A percentile compares a stretch with the other conserved stretches of the same genome.
phyloP scores from a whole-genome alignment of 257 asterid genomes.

The Jacaranda mimosifolia region DNA sequence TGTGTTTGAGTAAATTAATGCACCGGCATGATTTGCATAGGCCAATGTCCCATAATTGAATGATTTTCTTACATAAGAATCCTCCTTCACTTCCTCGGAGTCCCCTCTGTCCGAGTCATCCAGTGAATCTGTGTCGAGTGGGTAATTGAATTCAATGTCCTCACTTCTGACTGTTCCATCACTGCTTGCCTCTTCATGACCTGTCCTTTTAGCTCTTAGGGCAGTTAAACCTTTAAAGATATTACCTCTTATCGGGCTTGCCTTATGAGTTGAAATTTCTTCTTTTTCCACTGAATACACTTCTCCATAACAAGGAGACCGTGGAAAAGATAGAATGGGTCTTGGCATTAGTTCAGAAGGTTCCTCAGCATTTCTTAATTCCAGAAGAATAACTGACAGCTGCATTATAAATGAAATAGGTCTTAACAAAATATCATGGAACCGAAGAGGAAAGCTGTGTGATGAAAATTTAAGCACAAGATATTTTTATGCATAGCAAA shows the following conservation, averaged over 20 bases:
- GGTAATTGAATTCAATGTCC: slow-evolving; percentile 48
- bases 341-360: slow-evolving; percentile 48
- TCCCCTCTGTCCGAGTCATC: slow-evolving; percentile 54
- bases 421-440: neutral
- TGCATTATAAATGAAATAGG: slow-evolving; percentile 40
- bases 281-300: slow-evolving; percentile 48
- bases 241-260: slow-evolving; percentile 53
- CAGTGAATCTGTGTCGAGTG: slow-evolving; percentile 57
- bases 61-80: slow-evolving; percentile 49
- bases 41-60: slow-evolving; percentile 71
- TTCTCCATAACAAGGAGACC: slow-evolving; percentile 62
- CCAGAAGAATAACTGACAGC: slow-evolving; percentile 61
- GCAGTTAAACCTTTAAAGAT: slow-evolving; percentile 54
- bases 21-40: slow-evolving; percentile 70
- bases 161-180: slow-evolving; percentile 59
- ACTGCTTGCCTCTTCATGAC: slow-evolving; percentile 65
- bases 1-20: slow-evolving; percentile 45
- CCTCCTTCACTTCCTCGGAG: slow-evolving; percentile 48
- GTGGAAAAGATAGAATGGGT: slow-evolving; percentile 49
- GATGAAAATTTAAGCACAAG: neutral
- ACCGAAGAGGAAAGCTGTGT: neutral
- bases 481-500: neutral
- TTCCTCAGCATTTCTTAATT: slow-evolving; percentile 49
- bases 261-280: slow-evolving; percentile 44
- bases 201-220: slow-evolving; percentile 49